Percentiles rank a stretch among this genome's conserved stretches.
phyloP scores from a whole-genome alignment of 2,329 filamentous ascomycete genomes.

The Diaporthe caulivora region DNA sequence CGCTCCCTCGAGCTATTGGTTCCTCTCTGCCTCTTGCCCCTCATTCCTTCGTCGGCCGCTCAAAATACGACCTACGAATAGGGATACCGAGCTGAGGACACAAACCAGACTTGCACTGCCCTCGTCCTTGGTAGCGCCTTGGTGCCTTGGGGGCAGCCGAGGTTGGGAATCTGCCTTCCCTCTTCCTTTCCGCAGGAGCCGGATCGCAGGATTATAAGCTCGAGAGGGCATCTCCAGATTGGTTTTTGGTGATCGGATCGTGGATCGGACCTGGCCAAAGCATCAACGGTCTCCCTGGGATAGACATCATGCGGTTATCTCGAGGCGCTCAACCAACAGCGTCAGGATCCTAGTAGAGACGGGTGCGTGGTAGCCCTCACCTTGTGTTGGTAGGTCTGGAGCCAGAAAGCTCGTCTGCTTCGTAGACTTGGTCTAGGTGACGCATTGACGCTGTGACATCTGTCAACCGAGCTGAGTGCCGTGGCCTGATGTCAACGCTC shows the following conservation, averaged over 20 bases:
- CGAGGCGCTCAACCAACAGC: neutral
- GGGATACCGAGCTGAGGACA: constrained; percentile 7
- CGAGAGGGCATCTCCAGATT: neutral
- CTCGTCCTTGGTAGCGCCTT: constrained; percentile 20
- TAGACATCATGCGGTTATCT: neutral
- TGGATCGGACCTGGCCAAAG: constrained; percentile 1
- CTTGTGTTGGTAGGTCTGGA: neutral
- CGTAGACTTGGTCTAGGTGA: constrained; percentile 16
- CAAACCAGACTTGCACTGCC: constrained; percentile 18
- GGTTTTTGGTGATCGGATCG: neutral
- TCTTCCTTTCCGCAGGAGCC: neutral
- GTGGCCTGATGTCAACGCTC: constrained; percentile 5
- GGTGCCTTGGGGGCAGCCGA: constrained; percentile 1
- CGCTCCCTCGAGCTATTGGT: neutral
- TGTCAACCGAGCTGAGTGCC: constrained; percentile 26
- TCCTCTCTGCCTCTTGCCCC: neutral
- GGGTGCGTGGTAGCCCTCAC: neutral
- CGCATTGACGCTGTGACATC: constrained; percentile 25
- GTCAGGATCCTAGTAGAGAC: neutral
- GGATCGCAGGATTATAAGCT: neutral
- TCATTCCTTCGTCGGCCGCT: constrained; percentile 20
- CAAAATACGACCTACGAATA: constrained; percentile 1
- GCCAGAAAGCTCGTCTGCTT: constrained; percentile 4
- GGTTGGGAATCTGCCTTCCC: neutral
- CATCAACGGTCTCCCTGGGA: neutral